Evolutionary conservation across 2,329 filamentous ascomycete genomes (phyloP), one percentile per base, ranked within the genome.

Genomic region (Ceratocystis smalleyi): DNA sequence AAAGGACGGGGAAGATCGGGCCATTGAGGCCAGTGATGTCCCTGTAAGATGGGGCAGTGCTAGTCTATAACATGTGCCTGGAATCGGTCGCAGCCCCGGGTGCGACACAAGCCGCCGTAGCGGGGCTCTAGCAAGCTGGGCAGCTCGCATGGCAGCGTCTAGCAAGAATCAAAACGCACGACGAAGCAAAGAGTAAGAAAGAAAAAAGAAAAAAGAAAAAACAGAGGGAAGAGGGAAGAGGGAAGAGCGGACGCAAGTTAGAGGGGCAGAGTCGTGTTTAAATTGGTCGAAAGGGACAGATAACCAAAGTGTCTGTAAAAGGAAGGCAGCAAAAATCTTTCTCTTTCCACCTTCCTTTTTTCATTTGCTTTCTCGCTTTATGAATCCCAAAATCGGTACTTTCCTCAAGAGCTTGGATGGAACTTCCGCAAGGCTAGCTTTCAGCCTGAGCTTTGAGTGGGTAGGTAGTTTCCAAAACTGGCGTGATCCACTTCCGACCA

Each of bases 401-500:
- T 57, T 57, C 54, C 54, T 35, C 32, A 12, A 35, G 32, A 57
- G 54, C 54, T 57, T 57, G 27, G 54, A 30, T 40, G 35, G 35
- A 40, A 40, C 15, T n/a, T 57, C 54, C 5, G 54, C 54, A n/a
- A 57, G 54, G 54, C 54, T 57, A n/a, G 27, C 17, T 30, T 57
- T 57, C 54, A 57, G 54, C 54, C 54, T 57, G 54, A 24, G 22
- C n/a, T 24, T 30, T 27, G 19, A n/a, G 19, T 51, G 47, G 17
- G 54, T 57, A 30, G 30, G 54, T 17, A 57, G 27, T 30, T 57
- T 32, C 54, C 54, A 17, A 57, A 57, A 32, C 54, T 57, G 27
- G 54, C 54, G 54, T 19, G 54, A 57, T 57, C 54, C 54, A 57
- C 54, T 57, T 57, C 30, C 54, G 27, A 57, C 54, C 17, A 51